A percentile compares a stretch with the other conserved stretches of the same genome.
Evolutionary conservation across 1,284 basidiomycete genomes (phyloP).

Genomic region (Cutaneotrichosporon dermatis): DNA sequence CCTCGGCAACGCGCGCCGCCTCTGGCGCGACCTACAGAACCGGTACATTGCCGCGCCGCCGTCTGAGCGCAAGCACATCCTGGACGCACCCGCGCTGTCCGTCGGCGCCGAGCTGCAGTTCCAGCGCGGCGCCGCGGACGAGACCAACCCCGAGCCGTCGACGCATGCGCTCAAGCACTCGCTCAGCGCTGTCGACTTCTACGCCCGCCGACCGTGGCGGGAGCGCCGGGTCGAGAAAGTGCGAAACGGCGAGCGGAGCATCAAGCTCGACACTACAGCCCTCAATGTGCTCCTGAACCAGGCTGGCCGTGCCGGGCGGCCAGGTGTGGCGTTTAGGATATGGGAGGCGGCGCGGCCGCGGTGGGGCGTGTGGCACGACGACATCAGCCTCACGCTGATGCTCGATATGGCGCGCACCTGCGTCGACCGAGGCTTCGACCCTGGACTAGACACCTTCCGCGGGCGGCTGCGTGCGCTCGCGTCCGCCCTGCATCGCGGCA

Average conservation of each 20-base stretch:
- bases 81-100: slow-evolving; percentile 29
- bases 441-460: slow-evolving; percentile 15
- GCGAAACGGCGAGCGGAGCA: neutral
- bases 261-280: slow-evolving; percentile 28
- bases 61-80: slow-evolving; percentile 12
- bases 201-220: neutral
- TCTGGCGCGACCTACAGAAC: slow-evolving; percentile 26
- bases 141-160: neutral
- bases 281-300: slow-evolving; percentile 34
- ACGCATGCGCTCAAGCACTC: slow-evolving; percentile 16
- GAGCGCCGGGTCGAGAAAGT: neutral
- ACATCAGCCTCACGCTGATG: slow-evolving; percentile 28
- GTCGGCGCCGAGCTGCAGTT: slow-evolving; percentile 26
- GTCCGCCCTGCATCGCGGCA: slow-evolving; percentile 14
- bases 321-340: slow-evolving; percentile 34
- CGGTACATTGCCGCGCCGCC: slow-evolving; percentile 1
- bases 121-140: neutral
- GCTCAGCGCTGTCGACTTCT: slow-evolving; percentile 29
- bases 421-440: slow-evolving; percentile 8
- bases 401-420: slow-evolving; percentile 29
- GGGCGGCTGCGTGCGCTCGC: slow-evolving; percentile 26
- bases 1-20: slow-evolving; percentile 14
- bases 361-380: slow-evolving; percentile 35
- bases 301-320: slow-evolving; percentile 15
- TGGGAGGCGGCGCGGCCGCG: slow-evolving; percentile 34